Evolutionary conservation across 148 eudicot genomes (phyloP), one percentile per base, ranked within the genome.

Genomic region (Silene latifolia): DNA sequence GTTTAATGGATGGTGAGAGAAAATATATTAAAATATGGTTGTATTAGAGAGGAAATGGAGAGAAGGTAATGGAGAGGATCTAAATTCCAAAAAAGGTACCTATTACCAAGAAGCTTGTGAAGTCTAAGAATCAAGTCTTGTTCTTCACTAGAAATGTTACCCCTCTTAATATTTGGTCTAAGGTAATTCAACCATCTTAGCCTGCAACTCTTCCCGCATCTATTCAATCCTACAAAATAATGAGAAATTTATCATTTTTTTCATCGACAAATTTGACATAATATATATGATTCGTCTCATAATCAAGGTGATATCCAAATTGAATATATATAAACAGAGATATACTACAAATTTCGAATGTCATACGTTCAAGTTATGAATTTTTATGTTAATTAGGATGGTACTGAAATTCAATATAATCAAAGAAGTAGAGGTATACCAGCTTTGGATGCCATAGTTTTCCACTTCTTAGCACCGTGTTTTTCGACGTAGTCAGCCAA

Each of bases 141-240:
- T 65, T 91, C 93, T 64, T 87, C 88, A 51, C 77, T 85, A n/a
- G 96, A 83, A 62, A 91, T 87, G 64, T 86, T 87, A 11, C 92
- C 96, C 69, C 91, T 84, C 80, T 82, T 89, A 74, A 91, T 91
- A 61, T 88, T 88, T 3, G 96, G 96, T 69, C 96, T 82, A 12
- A 90, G 80, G 73, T 90, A 88, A 74, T 90, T 90, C 85, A 91
- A 72, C 96, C 96, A 88, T 87, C 96, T 83, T 39, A 90, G 47
- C 71, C 96, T 84, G 72, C 96, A 90, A 80, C 92, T 90, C 81
- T 90, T 90, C 15, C 89, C 92, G 7, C 92, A 83, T 67, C 92
- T 83, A 54, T 82, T 80, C 46, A 91, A 76, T 19, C 96, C 96
- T 91, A 80, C 67, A 77, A 59, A 62, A 29, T 25, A 24, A 39